Base-by-base conservation (phyloP, 176 grass and related monocot species). In the Oryza meyeriana region DNA sequence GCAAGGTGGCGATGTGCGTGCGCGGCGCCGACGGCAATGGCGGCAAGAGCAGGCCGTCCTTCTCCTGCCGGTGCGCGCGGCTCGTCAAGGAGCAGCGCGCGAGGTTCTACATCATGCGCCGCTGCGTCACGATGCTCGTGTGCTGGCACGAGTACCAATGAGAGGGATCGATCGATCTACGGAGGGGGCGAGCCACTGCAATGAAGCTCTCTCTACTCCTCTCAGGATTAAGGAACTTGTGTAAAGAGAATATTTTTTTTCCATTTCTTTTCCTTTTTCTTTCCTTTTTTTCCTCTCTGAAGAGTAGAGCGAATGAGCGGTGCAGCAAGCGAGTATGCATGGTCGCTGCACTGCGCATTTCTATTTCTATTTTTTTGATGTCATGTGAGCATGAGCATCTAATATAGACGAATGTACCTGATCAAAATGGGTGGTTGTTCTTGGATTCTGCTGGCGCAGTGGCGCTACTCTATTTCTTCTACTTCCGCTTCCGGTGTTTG, bases 81-180 rank as follows among this genome's bases (percentile, higher is more conserved):
- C 85, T 98, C 24, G 90, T 91, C 77, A 98, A 98, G 79, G 90
- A 98, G 81, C 95, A 94, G 87, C 72, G 90, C 61, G 88, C 95
- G 33, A 75, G 88, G 84, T 93, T 94, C 88, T 98, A 98, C 75
- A 98, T 98, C 86, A 89, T 94, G 90, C 92, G 95, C 38, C 92
- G 92, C 10, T 98, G 92, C 78, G 95, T 98, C 64, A 94, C 85
- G 29, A 94, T 98, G 92, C 95, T 98, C 34, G 79, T 86, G 9
- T 93, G 95, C 77, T 98, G 92, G 95, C 88, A 86, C 84, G 92
- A 98, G 25, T 94, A 94, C 79, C 74, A 88, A 26, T 98, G 90
- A 92, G 31, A 41, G 20, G 42, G 3, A 55, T 6, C 12, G 69
- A 69, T 42, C 30, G 35, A 33, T 72, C 41, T 29, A 55, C 14